Evolutionary conservation across 2,329 filamentous ascomycete species (phyloP).

Genomic region (Aspergillus sp.): DNA sequence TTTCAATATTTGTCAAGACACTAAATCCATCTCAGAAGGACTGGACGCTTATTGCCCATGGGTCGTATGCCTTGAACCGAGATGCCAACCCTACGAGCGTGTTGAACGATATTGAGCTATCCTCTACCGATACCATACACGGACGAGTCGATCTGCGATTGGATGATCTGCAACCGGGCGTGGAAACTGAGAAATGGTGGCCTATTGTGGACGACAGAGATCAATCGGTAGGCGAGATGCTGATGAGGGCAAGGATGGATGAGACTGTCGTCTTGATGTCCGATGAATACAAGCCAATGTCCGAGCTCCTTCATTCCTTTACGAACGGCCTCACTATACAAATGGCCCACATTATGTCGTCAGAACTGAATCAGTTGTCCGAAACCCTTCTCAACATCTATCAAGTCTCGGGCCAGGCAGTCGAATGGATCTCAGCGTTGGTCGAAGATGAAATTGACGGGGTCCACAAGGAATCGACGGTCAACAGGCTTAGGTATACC

Average conservation of each 20-base stretch:
- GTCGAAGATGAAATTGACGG: slow-evolving; percentile 98
- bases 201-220: slow-evolving; percentile 72
- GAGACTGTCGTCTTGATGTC: slow-evolving; percentile 86
- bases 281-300: slow-evolving; percentile 77
- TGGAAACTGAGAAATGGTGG: slow-evolving; percentile 85
- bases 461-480: slow-evolving; percentile 72
- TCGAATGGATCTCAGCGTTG: slow-evolving; percentile 86
- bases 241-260: slow-evolving; percentile 77
- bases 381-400: slow-evolving; percentile 91
- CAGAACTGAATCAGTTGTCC: slow-evolving; percentile 72
- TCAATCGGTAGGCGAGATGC: slow-evolving; percentile 73
- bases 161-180: slow-evolving; percentile 70
- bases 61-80: slow-evolving; percentile 37
- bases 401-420: slow-evolving; percentile 78
- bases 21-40: slow-evolving; percentile 45
- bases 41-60: slow-evolving; percentile 45
- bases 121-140: slow-evolving; percentile 42
- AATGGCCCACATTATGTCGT: slow-evolving; percentile 73
- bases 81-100: slow-evolving; percentile 36
- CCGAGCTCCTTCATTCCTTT: slow-evolving; percentile 80
- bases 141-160: slow-evolving; percentile 73
- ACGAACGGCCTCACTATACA: slow-evolving; percentile 77
- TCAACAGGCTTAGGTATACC: slow-evolving; percentile 57
- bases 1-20: slow-evolving; percentile 42
- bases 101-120: slow-evolving; percentile 43